Evolutionary conservation across 441 rosid species (phyloP).

Genomic region (Populus hybrid): DNA sequence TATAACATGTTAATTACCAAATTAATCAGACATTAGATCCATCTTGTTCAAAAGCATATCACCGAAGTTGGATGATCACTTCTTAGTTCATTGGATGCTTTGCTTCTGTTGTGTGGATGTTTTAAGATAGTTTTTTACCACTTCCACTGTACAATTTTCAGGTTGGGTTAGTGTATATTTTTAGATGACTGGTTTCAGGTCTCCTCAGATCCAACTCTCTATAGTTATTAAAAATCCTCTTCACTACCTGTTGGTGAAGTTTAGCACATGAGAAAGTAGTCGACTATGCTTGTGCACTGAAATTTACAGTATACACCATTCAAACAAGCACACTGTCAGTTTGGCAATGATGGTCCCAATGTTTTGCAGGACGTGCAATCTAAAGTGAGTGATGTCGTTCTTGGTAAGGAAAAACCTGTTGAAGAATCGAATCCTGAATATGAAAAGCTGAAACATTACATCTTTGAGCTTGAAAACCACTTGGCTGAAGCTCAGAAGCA

Average conservation of each 20-base stretch:
- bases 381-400: conserved; percentile 91
- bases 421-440: conserved; percentile 96
- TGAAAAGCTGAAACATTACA: conserved; percentile 85
- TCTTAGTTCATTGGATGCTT: not conserved
- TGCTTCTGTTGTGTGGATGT: not conserved
- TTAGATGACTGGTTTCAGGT: not conserved
- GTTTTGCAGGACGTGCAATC: conserved; percentile 85
- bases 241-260: not conserved
- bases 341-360: conserved; percentile 16
- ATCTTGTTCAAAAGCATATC: not conserved
- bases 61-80: not conserved
- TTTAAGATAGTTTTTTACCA: not conserved
- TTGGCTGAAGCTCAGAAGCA: conserved; percentile 96
- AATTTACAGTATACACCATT: not conserved
- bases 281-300: not conserved
- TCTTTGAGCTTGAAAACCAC: conserved; percentile 97
- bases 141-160: not conserved
- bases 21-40: not conserved
- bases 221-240: not conserved
- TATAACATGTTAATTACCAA: not conserved
- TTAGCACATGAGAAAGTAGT: not conserved
- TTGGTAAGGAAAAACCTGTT: conserved; percentile 96
- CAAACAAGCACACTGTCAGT: not conserved
- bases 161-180: not conserved
- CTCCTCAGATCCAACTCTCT: not conserved